Evolutionary conservation across 768 basidiomycete genomes (phyloP).

Genomic region (Polyporus arcularius): DNA sequence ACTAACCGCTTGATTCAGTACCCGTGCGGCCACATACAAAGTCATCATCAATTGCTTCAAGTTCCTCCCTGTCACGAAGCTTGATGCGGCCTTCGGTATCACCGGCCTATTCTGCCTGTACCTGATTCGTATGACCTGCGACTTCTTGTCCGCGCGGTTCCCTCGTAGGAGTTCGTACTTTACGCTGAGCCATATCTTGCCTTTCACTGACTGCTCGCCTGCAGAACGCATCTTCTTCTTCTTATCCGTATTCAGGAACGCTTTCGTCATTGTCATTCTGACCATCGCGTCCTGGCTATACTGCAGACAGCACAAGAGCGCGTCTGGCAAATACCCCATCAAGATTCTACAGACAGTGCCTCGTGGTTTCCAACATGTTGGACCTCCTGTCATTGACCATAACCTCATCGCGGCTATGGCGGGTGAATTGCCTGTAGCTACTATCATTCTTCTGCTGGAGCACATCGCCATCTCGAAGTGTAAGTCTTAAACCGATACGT

Average conservation of each 20-base stretch:
- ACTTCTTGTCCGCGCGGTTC: constrained; percentile 51
- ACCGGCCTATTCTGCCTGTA: constrained; percentile 73
- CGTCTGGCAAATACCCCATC: constrained; percentile 75
- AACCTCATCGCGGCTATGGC: constrained; percentile 67
- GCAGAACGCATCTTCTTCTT: constrained; percentile 77
- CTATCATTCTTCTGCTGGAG: constrained; percentile 88
- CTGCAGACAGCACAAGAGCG: constrained; percentile 58
- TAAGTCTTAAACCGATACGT: constrained; percentile 35
- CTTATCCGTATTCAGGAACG: constrained; percentile 73
- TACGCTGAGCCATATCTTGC: not conserved
- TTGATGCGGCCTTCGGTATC: constrained; percentile 92
- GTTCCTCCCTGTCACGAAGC: constrained; percentile 64
- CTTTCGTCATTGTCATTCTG: constrained; percentile 85
- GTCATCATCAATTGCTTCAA: constrained; percentile 95
- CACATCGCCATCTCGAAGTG: constrained; percentile 98
- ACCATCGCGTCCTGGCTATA: constrained; percentile 89
- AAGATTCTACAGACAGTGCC: constrained; percentile 84
- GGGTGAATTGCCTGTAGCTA: constrained; percentile 77
- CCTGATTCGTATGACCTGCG: constrained; percentile 59
- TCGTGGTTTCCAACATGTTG: constrained; percentile 71
- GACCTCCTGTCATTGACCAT: constrained; percentile 45
- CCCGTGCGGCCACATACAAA: constrained; percentile 78
- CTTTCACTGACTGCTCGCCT: not conserved
- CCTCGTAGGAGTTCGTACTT: constrained; percentile 56
- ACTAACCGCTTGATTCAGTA: constrained; percentile 45